phyloP scores from a whole-genome alignment of 768 basidiomycete genomes.

The Russula sp. region DNA sequence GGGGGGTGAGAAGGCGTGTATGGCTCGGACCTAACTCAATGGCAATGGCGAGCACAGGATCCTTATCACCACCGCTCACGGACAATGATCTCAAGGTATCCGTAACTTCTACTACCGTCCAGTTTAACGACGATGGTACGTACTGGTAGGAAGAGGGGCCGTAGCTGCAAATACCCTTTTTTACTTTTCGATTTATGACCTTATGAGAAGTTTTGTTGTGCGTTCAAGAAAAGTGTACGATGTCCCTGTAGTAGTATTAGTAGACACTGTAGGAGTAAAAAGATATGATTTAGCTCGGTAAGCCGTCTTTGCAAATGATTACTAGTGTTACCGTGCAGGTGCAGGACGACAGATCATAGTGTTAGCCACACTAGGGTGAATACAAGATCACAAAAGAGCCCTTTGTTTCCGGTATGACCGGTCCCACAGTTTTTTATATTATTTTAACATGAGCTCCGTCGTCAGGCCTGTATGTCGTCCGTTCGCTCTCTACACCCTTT shows the following conservation, averaged over 20 bases:
- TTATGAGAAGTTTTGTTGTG: background rate
- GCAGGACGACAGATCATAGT: background rate
- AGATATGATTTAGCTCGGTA: no score
- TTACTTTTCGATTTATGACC: no score
- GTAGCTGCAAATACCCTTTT: no score
- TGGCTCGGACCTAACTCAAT: background rate
- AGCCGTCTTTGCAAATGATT: no score
- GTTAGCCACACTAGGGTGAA: background rate
- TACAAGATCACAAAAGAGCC: slow-evolving; percentile 81
- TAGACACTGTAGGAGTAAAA: no score
- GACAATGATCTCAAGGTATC: background rate
- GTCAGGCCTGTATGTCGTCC: slow-evolving; percentile 51
- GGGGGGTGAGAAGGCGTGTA: no score
- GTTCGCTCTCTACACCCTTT: background rate
- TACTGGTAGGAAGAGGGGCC: background rate
- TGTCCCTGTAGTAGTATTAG: no score
- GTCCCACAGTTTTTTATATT: slow-evolving; percentile 54
- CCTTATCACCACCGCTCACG: background rate
- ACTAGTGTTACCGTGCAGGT: no score
- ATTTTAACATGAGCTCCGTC: slow-evolving; percentile 58
- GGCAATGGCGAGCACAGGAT: no score
- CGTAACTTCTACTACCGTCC: background rate
- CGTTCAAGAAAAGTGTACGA: no score
- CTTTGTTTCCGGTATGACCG: slow-evolving; percentile 70
- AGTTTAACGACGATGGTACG: background rate